Evolutionary conservation across 2,329 filamentous ascomycete genomes (phyloP).

Genomic region (Tympanopsis confertula): DNA sequence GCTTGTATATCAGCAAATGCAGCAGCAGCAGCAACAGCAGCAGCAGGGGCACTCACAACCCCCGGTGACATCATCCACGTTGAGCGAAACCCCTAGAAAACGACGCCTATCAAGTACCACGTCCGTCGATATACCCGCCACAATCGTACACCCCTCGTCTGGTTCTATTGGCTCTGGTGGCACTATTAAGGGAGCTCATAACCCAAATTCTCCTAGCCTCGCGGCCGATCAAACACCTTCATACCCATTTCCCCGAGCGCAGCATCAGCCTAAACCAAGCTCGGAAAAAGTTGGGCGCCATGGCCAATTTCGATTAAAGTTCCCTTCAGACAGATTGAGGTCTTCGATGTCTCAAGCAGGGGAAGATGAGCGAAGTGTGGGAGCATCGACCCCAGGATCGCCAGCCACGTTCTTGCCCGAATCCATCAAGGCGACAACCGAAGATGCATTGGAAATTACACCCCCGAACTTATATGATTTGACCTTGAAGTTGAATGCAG

Average conservation of each 20-base stretch:
- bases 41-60: slow-evolving; percentile 1
- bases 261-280: slow-evolving; percentile 8
- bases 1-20: slow-evolving; percentile 23
- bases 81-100: slow-evolving; percentile 32
- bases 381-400: too few relatives aligned
- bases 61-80: slow-evolving; percentile 33
- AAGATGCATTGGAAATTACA: slow-evolving; percentile 35
- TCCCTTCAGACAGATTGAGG: too few relatives aligned
- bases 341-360: too few relatives aligned
- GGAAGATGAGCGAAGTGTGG: slow-evolving; percentile 1
- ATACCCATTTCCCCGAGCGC: slow-evolving; percentile 42
- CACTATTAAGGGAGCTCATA: not conserved
- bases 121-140: slow-evolving; percentile 10
- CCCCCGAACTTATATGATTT: slow-evolving; percentile 50
- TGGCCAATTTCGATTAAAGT: too few relatives aligned
- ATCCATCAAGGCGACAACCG: slow-evolving; percentile 12
- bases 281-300: too few relatives aligned
- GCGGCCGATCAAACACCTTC: slow-evolving; percentile 36
- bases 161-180: not conserved
- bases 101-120: slow-evolving; percentile 29
- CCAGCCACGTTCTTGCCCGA: slow-evolving; percentile 12
- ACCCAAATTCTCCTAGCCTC: not conserved
- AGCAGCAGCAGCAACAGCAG: slow-evolving; percentile 12
- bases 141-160: not conserved
- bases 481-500: slow-evolving; percentile 39